These are phyloP conservation scores for Leccinum pellstonianum DNA, from an alignment of 768 basidiomycete genomes.

Conservation along the genomic window DNA sequence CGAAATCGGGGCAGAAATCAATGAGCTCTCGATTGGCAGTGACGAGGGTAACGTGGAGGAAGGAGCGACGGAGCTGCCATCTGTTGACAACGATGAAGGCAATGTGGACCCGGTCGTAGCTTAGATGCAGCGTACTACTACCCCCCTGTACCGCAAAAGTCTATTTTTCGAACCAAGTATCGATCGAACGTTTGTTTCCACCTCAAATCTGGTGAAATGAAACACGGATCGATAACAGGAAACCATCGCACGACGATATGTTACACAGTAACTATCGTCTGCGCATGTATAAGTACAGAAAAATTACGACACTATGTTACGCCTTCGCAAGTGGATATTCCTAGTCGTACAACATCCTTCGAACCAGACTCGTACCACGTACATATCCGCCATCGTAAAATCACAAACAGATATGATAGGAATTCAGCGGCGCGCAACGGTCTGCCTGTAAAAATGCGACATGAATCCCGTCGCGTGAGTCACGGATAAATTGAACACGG, in stretches of 20 bases:
- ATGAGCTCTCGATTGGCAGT: background rate
- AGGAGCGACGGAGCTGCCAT: too few species aligned
- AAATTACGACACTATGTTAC: background rate
- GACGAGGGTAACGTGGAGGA: background rate
- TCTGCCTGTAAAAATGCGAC: slow-evolving; percentile 71
- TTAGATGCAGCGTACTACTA: too few species aligned
- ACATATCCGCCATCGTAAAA: background rate
- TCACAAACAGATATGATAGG: background rate
- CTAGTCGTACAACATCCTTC: background rate
- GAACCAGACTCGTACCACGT: background rate
- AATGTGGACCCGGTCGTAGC: too few species aligned
- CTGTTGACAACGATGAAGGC: too few species aligned
- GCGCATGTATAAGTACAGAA: too few species aligned
- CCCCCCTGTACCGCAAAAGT: too few species aligned
- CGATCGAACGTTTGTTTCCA: background rate
- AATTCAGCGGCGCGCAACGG: slow-evolving; percentile 31
- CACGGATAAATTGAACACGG: slow-evolving; percentile 71
- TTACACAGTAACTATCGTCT: background rate
- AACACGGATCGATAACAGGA: background rate
- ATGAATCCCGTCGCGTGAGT: slow-evolving; percentile 67
- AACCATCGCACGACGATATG: background rate
- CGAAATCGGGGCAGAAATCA: too few species aligned
- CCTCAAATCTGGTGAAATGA: too few species aligned
- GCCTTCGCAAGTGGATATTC: background rate
- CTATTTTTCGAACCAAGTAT: background rate